Conservation (phyloP, 1,139 yeast species). For the Hanseniaspora gamundiae region DNA sequence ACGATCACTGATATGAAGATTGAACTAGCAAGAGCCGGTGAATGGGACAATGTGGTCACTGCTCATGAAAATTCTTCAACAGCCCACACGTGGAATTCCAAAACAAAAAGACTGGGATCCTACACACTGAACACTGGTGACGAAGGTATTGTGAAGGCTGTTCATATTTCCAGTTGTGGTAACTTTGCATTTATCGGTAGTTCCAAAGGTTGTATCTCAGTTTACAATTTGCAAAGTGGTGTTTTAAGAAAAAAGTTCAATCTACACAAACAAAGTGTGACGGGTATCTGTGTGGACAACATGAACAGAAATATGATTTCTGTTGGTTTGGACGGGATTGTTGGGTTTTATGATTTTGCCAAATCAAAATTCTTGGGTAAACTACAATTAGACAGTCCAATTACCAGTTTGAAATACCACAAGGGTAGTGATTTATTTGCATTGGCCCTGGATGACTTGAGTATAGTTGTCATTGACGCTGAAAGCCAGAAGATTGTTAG, state of each 20-base stretch:
- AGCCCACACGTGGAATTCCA: constrained; percentile 92
- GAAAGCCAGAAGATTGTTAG: constrained; percentile 75
- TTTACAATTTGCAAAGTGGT: constrained; percentile 88
- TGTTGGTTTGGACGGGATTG: constrained; percentile 77
- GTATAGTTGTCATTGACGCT: constrained; percentile 73
- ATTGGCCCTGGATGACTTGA: constrained; percentile 66
- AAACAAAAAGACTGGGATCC: constrained; percentile 69
- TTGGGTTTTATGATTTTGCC: constrained; percentile 80
- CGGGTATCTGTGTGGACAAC: constrained; percentile 84
- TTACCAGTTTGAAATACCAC: constrained; percentile 67
- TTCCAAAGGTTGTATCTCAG: constrained; percentile 74
- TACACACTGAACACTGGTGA: constrained; percentile 62
- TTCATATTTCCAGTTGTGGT: constrained; percentile 83
- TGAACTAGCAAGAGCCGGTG: constrained; percentile 69
- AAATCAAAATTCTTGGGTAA: constrained; percentile 59
- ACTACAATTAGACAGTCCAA: constrained; percentile 60
- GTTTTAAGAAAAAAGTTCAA: constrained; percentile 48
- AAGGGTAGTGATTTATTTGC: constrained; percentile 77
- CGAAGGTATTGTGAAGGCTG: constrained; percentile 68
- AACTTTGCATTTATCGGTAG: constrained; percentile 94
- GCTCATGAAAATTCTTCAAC: constrained; percentile 74
- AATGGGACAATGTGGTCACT: constrained; percentile 84
- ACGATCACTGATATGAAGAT: constrained; percentile 65
- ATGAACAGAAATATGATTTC: constrained; percentile 82
- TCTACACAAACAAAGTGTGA: constrained; percentile 68